Evolutionary conservation across 2,329 filamentous ascomycete species (phyloP).

Genomic region (Fusarium setosum): DNA sequence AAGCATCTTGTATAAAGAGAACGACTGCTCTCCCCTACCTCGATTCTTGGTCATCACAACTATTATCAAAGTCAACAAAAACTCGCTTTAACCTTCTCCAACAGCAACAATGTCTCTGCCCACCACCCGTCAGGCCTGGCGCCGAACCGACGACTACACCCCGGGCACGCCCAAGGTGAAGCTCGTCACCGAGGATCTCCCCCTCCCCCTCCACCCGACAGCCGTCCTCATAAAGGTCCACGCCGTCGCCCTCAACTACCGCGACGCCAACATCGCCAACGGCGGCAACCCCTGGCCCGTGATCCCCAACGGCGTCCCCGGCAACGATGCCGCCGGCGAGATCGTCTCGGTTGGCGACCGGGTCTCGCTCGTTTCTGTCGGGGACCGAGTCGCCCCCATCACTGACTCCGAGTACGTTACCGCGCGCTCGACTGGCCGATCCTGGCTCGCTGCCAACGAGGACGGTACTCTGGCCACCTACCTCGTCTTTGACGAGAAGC

Average conservation of each 20-base stretch:
- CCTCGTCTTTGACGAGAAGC: slow-evolving; percentile 53
- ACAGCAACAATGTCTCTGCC: slow-evolving; percentile 10
- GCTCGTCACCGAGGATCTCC: slow-evolving; percentile 48
- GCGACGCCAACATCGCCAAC: slow-evolving; percentile 51
- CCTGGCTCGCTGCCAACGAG: slow-evolving; percentile 57
- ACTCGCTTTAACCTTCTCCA: not conserved
- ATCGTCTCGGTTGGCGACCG: slow-evolving; percentile 51
- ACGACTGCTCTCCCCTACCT: not conserved
- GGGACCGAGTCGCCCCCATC: slow-evolving; percentile 52
- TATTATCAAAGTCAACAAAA: too few species aligned
- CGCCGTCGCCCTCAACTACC: slow-evolving; percentile 49
- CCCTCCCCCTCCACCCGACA: slow-evolving; percentile 45
- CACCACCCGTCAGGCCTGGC: slow-evolving; percentile 38
- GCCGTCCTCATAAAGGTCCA: slow-evolving; percentile 46
- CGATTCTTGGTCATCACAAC: not conserved
- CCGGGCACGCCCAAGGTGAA: slow-evolving; percentile 48
- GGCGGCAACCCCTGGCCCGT: slow-evolving; percentile 56
- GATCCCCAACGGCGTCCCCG: slow-evolving; percentile 45
- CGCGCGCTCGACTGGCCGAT: slow-evolving; percentile 48
- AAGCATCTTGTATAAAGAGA: not conserved
- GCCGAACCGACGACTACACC: slow-evolving; percentile 44
- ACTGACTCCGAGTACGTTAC: slow-evolving; percentile 54
- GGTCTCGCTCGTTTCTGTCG: slow-evolving; percentile 45
- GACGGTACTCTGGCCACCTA: slow-evolving; percentile 56
- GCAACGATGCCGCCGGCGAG: slow-evolving; percentile 56